Evolutionary conservation across 257 asterid genomes (phyloP).

Genomic region (Craterostigma plantagineum): DNA sequence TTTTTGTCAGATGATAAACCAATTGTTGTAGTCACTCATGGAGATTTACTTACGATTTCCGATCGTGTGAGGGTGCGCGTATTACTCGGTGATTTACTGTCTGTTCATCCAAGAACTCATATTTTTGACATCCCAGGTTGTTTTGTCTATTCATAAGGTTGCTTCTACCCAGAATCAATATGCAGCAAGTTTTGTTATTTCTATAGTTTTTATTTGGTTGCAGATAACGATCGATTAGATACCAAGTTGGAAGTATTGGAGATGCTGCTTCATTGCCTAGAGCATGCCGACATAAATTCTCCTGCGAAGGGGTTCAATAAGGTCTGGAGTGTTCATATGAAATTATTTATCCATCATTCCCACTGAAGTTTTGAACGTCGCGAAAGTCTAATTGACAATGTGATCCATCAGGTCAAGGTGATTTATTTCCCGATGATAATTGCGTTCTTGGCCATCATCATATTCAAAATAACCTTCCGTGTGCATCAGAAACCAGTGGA

Average conservation of each 20-base stretch:
- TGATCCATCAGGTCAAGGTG: too few species aligned
- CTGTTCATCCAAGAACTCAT: slow-evolving; percentile 51
- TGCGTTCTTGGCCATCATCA: neutral
- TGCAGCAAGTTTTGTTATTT: neutral
- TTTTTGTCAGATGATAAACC: slow-evolving; percentile 71
- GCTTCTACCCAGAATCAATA: neutral
- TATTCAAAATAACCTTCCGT: neutral
- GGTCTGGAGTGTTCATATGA: slow-evolving; percentile 36
- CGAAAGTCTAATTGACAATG: too few species aligned
- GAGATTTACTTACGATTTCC: slow-evolving; percentile 49
- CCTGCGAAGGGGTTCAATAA: slow-evolving; percentile 21
- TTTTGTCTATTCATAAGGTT: neutral
- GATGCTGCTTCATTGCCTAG: slow-evolving; percentile 46
- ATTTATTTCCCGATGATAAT: neutral
- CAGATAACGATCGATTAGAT: slow-evolving; percentile 32
- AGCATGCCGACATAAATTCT: slow-evolving; percentile 52
- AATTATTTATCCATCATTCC: too few species aligned
- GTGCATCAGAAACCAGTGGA: neutral
- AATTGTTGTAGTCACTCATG: slow-evolving; percentile 68
- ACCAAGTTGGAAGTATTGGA: slow-evolving; percentile 30
- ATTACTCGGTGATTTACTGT: slow-evolving; percentile 50
- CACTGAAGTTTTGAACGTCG: too few species aligned
- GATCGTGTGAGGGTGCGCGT: slow-evolving; percentile 44
- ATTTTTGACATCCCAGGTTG: slow-evolving; percentile 79
- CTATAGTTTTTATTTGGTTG: slow-evolving; percentile 8